Conservation (phyloP, 2,329 filamentous ascomycete species). For the Stagonosporopsis vannaccii region DNA sequence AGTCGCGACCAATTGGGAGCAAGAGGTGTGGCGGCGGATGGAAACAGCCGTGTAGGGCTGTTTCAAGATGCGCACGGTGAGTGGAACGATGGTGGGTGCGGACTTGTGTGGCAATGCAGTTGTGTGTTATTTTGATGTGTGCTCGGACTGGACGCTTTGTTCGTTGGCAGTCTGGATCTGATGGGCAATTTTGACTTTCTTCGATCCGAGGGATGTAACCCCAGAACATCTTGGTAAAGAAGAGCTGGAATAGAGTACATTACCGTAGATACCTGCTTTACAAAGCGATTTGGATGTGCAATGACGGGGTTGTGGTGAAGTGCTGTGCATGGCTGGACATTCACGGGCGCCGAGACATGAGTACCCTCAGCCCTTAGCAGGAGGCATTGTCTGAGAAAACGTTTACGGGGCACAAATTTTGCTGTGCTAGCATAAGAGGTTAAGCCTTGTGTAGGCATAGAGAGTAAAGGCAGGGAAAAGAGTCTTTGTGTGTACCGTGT, state of each 20-base stretch:
- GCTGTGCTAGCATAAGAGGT: too few species aligned
- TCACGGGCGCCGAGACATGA: neutral
- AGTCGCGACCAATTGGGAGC: neutral
- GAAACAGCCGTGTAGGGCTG: conserved; percentile 1
- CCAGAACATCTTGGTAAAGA: too few species aligned
- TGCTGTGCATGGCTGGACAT: neutral
- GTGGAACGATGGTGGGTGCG: neutral
- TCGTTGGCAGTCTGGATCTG: too few species aligned
- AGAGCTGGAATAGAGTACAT: too few species aligned
- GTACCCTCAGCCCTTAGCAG: too few species aligned
- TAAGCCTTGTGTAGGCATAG: too few species aligned
- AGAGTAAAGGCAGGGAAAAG: too few species aligned
- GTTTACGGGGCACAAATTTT: too few species aligned
- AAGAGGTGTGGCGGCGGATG: neutral
- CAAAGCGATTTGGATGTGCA: neutral
- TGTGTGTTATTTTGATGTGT: neutral
- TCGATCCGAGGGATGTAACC: too few species aligned
- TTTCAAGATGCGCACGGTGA: neutral
- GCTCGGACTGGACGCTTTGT: neutral
- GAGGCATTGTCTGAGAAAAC: too few species aligned
- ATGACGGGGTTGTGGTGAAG: neutral
- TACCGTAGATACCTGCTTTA: neutral
- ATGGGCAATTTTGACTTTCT: too few species aligned
- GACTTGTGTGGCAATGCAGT: neutral
- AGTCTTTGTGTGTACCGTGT: too few species aligned